Percentiles rank a stretch among this genome's conserved stretches.
Conservation (phyloP, 1,284 basidiomycete species). For the Pholiota adiposa region DNA sequence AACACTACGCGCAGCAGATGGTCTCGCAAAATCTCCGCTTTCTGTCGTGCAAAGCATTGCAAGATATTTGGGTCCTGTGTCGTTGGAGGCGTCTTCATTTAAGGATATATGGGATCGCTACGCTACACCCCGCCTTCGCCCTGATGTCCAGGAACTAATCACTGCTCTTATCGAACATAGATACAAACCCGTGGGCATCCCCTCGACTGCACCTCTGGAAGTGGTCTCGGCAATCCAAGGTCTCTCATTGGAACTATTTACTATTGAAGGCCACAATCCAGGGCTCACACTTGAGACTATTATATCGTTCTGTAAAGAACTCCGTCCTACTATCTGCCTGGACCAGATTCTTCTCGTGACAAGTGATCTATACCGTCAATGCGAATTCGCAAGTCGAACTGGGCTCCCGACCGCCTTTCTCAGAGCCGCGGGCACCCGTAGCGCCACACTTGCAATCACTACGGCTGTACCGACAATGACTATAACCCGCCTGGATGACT, state of each 20-base stretch:
- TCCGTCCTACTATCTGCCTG: background rate
- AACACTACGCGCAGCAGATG: background rate
- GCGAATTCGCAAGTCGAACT: background rate
- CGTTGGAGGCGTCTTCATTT: background rate
- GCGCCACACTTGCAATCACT: background rate
- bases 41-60: background rate
- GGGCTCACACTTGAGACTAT: background rate
- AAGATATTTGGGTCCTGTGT: background rate
- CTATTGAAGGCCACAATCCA: background rate
- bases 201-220: background rate
- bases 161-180: background rate
- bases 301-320: background rate
- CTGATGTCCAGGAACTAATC: background rate
- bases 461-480: background rate
- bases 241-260: background rate
- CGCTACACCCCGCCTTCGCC: background rate
- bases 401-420: background rate
- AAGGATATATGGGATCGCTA: background rate
- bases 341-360: background rate
- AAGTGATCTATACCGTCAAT: background rate
- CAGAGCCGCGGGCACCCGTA: background rate
- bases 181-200: background rate
- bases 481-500: background rate
- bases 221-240: background rate
- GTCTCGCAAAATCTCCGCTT: background rate